These are phyloP conservation scores for Elongisporangium senticosum DNA, from an alignment of 352 stramenopile genomes.

Conservation along the genomic window DNA sequence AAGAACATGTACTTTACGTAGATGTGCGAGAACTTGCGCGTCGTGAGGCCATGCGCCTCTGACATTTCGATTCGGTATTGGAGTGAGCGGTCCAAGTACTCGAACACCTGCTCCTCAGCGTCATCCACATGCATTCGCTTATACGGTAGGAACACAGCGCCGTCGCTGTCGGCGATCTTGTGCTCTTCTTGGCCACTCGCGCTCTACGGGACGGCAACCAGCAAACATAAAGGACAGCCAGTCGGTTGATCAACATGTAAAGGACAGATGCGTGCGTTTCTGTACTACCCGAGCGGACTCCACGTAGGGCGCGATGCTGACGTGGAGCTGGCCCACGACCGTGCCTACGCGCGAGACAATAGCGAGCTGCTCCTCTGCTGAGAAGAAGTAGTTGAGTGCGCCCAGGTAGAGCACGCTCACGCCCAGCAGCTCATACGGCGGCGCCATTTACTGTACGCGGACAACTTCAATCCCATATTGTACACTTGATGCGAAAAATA, in stretches of 20 bases:
- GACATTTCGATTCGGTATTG: slow-evolving; percentile 36
- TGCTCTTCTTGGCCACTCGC: not conserved
- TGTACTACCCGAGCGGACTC: not conserved
- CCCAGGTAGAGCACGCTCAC: slow-evolving; percentile 53
- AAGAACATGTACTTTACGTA: slow-evolving; percentile 46
- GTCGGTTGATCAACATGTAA: not conserved
- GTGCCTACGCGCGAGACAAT: slow-evolving; percentile 52
- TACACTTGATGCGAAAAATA: too few relatives aligned
- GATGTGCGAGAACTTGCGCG: slow-evolving; percentile 30
- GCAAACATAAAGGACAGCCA: not conserved
- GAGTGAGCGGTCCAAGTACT: slow-evolving; percentile 45
- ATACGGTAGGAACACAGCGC: slow-evolving; percentile 30
- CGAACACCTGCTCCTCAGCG: slow-evolving; percentile 40
- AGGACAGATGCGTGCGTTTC: not conserved
- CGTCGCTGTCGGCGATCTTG: slow-evolving; percentile 1
- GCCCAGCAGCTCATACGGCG: slow-evolving; percentile 24
- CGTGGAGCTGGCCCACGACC: slow-evolving; percentile 24
- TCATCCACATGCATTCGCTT: slow-evolving; percentile 22
- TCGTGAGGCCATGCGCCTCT: slow-evolving; percentile 14
- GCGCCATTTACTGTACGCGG: not conserved
- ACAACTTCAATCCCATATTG: not conserved
- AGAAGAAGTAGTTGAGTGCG: slow-evolving; percentile 61
- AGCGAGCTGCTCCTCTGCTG: slow-evolving; percentile 30
- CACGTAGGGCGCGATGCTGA: slow-evolving; percentile 41
- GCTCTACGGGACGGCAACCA: not conserved